Base-by-base conservation (phyloP, 2,329 filamentous ascomycete species). In the Akanthomyces muscarius region DNA sequence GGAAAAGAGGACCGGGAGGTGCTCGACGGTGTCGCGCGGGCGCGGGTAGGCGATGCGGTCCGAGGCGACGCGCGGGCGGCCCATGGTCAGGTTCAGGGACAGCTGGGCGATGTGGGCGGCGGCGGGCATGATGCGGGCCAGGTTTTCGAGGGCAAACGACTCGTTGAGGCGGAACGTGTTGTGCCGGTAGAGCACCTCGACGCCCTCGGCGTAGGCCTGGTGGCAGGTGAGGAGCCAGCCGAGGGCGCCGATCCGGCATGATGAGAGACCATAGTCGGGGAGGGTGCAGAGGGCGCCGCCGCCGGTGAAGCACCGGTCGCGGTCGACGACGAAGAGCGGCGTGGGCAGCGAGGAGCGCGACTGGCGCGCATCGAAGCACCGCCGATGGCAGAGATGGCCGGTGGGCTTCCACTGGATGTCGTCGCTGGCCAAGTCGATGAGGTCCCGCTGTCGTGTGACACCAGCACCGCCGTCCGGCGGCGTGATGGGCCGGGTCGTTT, bases 161-260 rank as follows among this genome's bases (percentile, higher is more conserved):
- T 55, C 60, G 33, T 62, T 55, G 30, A 62, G 51, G 44, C 51
- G 51, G 13, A 62, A 62, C 14, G 30, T 55, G 60, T 62, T 62
- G 23, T 14, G n/a, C 7, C 60, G 42, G 44, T 62, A 62, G 42
- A 62, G 51, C 21, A 62, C 60, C n/a, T 25, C 51, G 33, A 55
- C 18, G 60, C 60, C 51, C 52, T 62, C 60, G 23, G 21, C 52
- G 60, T 62, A 10, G 1, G 60, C 51, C 28, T 62, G 60, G 14
- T 51, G 60, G 60, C 60, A 62, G 51, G 60, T 16, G 28, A 62
- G 51, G 7, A 62, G 60, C 60, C 60, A 62, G 6, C 60, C 60
- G 23, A 62, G 42, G 5, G 51, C 50, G 44, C 60, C 51, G 42
- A 62, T 6, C 30, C 42, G 33, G 51, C 51, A 55, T 10, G 47